Base-by-base conservation (phyloP, 371 early-diverging fungal genomes). In the Haplosporangium sp. region DNA sequence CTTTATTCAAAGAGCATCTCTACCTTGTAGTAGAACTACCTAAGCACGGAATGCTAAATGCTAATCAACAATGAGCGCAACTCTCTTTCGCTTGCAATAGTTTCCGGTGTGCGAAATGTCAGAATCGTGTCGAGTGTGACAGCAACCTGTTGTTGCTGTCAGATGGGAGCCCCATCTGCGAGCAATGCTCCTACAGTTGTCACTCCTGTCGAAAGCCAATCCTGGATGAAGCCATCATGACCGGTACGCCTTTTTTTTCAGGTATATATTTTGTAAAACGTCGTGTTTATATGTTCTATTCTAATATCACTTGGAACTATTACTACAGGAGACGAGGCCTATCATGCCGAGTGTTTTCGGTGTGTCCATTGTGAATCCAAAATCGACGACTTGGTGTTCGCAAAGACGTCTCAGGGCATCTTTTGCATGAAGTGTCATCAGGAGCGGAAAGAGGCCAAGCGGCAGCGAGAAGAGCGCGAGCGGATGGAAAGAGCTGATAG, bases 181-280 rank as follows among this genome's bases (percentile, higher is more conserved):
- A 91, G 57, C 90, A 94, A 59, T 95, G 95, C 76, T 93, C 94
- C 23, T 94, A 94, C 74, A 88, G 86, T 62, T 95, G 95, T 72
- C 86, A 89, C 71, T 82, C 88, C 18, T 95, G 96, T 75, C 84
- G 84, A 46, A 83, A 91, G 62, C 90, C 92, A 8, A 95, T 95
- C 54, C 87, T 88, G 29, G 94, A 94, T 67, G 95, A 95, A 75
- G 96, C 95, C 52, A 92, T 95, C 59, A 92, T 93, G 83, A 95
- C 95, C 47, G 93, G 92, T 86, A 79, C 18, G 5, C 40, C 47
- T 21, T 20, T 45, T 58, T 12, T 14, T 37, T 37, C 4, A 37
- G 20, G 18, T 36, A 20, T 9, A 37, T 48, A 46, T 8, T 48
- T 45, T 36, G 4, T 29, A 29, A 29, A 29, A 29, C 29, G 29